Conservation (phyloP, 495 filamentous ascomycete genomes). For the Astrocystis sublimbata region DNA sequence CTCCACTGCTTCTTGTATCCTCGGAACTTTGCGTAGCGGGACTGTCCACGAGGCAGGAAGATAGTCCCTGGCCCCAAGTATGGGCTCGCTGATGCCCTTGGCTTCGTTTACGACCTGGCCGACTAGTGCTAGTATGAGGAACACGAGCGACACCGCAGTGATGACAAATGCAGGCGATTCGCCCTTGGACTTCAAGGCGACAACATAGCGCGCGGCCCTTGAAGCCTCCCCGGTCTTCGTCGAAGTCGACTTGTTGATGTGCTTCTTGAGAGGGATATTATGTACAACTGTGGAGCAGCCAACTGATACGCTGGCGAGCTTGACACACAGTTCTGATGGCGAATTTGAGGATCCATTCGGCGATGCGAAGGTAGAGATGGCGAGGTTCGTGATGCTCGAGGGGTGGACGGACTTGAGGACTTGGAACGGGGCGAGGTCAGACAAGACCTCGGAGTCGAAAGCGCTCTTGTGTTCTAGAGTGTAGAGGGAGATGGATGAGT, state of each 20-base stretch:
- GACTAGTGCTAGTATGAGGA: conserved; percentile 59
- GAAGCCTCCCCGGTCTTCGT: conserved; percentile 46
- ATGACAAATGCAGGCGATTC: conserved; percentile 49
- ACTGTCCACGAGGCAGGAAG: conserved; percentile 32
- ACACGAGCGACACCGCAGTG: conserved; percentile 51
- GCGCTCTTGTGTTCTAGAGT: conserved; percentile 62
- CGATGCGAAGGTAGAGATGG: conserved; percentile 70
- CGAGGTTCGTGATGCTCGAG: conserved; percentile 79
- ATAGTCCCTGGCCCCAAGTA: conserved; percentile 44
- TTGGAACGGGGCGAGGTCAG: conserved; percentile 60
- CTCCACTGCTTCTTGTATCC: conserved; percentile 13
- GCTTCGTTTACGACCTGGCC: conserved; percentile 69
- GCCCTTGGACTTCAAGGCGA: conserved; percentile 58
- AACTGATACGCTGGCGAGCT: conserved; percentile 81
- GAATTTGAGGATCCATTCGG: conserved; percentile 47
- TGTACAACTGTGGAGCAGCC: conserved; percentile 85
- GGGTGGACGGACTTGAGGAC: conserved; percentile 75
- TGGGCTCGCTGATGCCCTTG: conserved; percentile 59
- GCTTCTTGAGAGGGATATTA: conserved; percentile 66
- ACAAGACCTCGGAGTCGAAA: conserved; percentile 50
- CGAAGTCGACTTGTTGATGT: conserved; percentile 47
- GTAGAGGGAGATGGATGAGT: conserved; percentile 75
- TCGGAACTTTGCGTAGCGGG: conserved; percentile 26
- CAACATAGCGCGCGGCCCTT: conserved; percentile 61
- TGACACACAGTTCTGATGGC: conserved; percentile 59